Conservation (phyloP, 768 basidiomycete genomes). For the Lentinus tigrinus region DNA sequence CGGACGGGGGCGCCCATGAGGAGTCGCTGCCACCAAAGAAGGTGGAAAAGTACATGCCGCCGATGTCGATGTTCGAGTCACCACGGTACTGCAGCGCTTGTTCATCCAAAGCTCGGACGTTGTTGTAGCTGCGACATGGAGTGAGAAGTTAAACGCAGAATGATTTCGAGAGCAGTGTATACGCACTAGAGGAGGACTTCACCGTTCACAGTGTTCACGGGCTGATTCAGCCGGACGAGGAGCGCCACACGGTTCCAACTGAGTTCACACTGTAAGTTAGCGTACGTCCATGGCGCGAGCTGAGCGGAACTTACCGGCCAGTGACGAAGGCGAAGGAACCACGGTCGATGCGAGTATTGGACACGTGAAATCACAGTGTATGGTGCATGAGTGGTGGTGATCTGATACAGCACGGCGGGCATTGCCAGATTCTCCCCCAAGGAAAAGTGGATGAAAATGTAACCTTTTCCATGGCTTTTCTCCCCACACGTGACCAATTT, state of each 20-base stretch:
- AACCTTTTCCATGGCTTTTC: too few relatives aligned
- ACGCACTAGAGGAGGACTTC: conserved; percentile 68
- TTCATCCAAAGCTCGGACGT: conserved; percentile 59
- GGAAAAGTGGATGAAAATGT: too few relatives aligned
- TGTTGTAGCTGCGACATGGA: conserved; percentile 55
- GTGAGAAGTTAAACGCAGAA: not conserved
- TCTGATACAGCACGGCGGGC: too few relatives aligned
- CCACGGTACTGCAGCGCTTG: conserved; percentile 64
- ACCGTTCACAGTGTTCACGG: conserved; percentile 69
- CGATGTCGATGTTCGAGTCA: conserved; percentile 47
- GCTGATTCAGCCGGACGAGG: conserved; percentile 75
- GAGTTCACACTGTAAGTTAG: not conserved
- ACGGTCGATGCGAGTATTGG: conserved; percentile 64
- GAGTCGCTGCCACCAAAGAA: conserved; percentile 81
- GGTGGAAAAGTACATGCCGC: conserved; percentile 81
- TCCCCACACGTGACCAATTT: too few relatives aligned
- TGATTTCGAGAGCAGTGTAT: too few relatives aligned
- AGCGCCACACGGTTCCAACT: conserved; percentile 76
- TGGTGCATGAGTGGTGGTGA: too few relatives aligned
- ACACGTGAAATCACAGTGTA: too few relatives aligned
- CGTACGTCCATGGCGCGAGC: not conserved
- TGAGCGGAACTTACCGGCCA: conserved; percentile 52
- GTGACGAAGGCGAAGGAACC: conserved; percentile 61
- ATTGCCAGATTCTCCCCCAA: too few relatives aligned
- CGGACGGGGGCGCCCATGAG: conserved; percentile 69